Conservation (phyloP, 345 rosid genomes). For the Euclidium syriacum region DNA sequence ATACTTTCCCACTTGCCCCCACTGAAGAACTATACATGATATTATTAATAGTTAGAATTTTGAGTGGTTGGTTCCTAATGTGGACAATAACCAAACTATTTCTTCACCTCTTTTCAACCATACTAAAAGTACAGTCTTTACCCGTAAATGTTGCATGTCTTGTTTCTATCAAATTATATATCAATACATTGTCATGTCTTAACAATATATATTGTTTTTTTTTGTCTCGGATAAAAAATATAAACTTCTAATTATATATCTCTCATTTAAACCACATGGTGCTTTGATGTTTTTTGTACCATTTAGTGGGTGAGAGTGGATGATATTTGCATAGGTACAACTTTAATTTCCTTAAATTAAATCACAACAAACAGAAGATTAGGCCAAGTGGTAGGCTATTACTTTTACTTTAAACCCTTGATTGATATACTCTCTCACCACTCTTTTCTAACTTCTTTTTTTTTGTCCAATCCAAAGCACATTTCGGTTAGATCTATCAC, state of each 20-base stretch:
- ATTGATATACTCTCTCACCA: conserved; percentile 8
- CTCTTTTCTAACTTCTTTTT: conserved; percentile 16
- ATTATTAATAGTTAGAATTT: conserved; percentile 3
- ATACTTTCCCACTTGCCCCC: conserved; percentile 22
- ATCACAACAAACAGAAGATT: neutral
- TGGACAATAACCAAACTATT: conserved; percentile 27
- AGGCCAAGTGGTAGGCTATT: conserved; percentile 16
- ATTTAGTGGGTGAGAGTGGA: conserved; percentile 21
- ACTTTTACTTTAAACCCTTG: conserved; percentile 19
- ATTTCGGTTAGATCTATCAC: neutral
- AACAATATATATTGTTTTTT: conserved; percentile 18
- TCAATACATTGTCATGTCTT: conserved; percentile 24
- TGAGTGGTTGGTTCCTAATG: conserved; percentile 26
- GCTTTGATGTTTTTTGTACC: conserved; percentile 18
- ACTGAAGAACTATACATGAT: conserved; percentile 21
- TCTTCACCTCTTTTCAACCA: conserved; percentile 24
- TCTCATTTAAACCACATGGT: conserved; percentile 16
- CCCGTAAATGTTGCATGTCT: conserved; percentile 22
- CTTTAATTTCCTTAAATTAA: neutral
- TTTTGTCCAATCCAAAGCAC: conserved; percentile 15
- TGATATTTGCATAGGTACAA: conserved; percentile 4
- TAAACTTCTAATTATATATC: conserved; percentile 21
- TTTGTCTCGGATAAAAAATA: conserved; percentile 16
- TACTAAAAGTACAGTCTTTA: conserved; percentile 23
- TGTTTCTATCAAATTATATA: conserved; percentile 28